Conservation (phyloP, 306 rosid genomes). For the Rosa rugosa region DNA sequence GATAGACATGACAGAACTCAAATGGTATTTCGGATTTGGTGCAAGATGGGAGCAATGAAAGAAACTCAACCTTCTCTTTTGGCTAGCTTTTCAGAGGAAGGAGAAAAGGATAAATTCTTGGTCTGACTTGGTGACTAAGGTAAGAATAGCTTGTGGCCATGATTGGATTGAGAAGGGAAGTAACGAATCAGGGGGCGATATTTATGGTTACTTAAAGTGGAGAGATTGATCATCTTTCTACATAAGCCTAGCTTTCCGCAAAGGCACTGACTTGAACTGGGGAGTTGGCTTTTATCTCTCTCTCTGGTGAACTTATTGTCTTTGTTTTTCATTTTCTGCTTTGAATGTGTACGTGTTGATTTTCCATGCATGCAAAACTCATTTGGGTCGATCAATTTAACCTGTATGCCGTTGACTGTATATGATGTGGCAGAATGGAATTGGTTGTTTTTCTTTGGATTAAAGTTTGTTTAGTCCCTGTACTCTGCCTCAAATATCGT, state of each 20-base stretch:
- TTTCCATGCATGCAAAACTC: not conserved
- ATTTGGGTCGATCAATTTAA: too few relatives aligned
- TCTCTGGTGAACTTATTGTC: not conserved
- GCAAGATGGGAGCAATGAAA: not conserved
- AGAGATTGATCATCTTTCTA: slow-evolving; percentile 41
- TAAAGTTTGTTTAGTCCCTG: too few relatives aligned
- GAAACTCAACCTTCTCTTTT: slow-evolving; percentile 5
- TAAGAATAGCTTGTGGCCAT: slow-evolving; percentile 67
- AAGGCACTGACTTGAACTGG: not conserved
- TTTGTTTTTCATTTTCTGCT: too few relatives aligned
- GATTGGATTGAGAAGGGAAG: slow-evolving; percentile 42
- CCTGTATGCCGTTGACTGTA: too few relatives aligned
- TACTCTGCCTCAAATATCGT: too few relatives aligned
- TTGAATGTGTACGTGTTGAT: not conserved
- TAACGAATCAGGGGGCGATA: slow-evolving; percentile 69
- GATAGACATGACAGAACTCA: slow-evolving; percentile 39
- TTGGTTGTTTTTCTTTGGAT: too few relatives aligned
- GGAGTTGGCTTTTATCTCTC: not conserved
- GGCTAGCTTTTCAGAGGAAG: slow-evolving; percentile 19
- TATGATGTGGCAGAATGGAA: too few relatives aligned
- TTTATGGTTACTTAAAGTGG: slow-evolving; percentile 34
- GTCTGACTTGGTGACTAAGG: slow-evolving; percentile 52
- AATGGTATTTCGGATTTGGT: not conserved
- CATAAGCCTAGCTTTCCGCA: slow-evolving; percentile 26
- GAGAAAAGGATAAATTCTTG: slow-evolving; percentile 17